Percentiles rank a stretch among this genome's conserved stretches.
Evolutionary conservation across 129 eudicot genomes (phyloP).

Genomic region (Tagetes erecta): DNA sequence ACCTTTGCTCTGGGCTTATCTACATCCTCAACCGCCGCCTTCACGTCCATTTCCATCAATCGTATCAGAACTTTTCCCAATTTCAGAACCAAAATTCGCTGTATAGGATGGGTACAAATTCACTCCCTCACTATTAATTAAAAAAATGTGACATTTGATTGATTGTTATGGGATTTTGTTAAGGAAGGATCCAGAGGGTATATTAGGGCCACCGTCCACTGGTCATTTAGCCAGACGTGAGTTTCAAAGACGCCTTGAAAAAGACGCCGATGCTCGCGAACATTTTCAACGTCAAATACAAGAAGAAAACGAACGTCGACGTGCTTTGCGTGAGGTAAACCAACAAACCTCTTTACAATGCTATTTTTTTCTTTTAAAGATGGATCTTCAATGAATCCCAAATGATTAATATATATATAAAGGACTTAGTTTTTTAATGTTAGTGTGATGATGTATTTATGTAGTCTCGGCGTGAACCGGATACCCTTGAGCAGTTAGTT

Average conservation of each 20-base stretch:
- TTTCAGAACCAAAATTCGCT: conserved; percentile 50
- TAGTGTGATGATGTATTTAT: conserved; percentile 4
- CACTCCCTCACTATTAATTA: too few relatives aligned
- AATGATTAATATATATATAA: too few relatives aligned
- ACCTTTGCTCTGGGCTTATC: conserved; percentile 30
- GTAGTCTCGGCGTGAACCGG: conserved; percentile 74
- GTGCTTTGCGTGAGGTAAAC: conserved; percentile 70
- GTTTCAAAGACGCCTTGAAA: conserved; percentile 69
- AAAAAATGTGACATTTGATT: too few relatives aligned
- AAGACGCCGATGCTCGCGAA: conserved; percentile 72
- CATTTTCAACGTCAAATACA: conserved; percentile 70
- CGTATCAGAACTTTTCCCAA: conserved; percentile 27
- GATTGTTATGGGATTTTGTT: conserved; percentile 36
- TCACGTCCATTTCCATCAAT: conserved; percentile 12
- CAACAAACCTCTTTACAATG: too few relatives aligned
- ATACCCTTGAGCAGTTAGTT: conserved; percentile 54
- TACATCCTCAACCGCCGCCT: conserved; percentile 28
- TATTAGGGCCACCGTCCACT: conserved; percentile 63
- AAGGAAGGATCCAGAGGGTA: conserved; percentile 96
- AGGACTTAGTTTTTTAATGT: background rate
- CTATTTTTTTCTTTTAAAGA: background rate
- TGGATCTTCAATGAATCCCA: too few relatives aligned
- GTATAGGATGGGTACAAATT: conserved; percentile 54
- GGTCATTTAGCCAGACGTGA: conserved; percentile 83
- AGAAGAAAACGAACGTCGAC: conserved; percentile 78